Percentiles rank a stretch among this genome's conserved stretches.
Conservation (phyloP, 1,284 basidiomycete genomes). For the Ceratobasidium papillatum region DNA sequence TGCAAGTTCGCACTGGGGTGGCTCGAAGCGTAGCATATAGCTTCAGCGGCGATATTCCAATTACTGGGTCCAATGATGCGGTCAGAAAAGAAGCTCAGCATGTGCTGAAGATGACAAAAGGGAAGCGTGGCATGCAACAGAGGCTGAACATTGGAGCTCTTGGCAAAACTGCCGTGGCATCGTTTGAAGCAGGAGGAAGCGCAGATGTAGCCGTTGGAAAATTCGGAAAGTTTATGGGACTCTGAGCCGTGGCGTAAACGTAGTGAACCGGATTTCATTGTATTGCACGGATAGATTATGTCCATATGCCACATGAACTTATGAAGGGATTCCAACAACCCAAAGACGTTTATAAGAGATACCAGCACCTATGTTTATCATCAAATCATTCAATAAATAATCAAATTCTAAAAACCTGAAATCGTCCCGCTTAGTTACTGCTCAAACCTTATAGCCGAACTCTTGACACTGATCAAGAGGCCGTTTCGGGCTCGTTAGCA, state of each 20-base stretch:
- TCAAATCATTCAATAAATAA: neutral
- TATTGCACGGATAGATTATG: no score
- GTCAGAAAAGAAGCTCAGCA: neutral
- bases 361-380: no score
- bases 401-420: no score
- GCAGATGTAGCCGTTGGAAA: conserved; percentile 12
- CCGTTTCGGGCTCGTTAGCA: conserved; percentile 13
- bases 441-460: neutral
- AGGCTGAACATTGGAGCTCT: neutral
- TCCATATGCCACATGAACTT: no score
- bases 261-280: neutral
- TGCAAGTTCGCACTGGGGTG: conserved; percentile 19
- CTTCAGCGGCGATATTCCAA: neutral
- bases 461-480: conserved; percentile 23
- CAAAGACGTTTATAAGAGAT: no score
- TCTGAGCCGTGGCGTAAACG: no score
- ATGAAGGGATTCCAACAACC: no score
- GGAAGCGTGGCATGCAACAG: neutral
- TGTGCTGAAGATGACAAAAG: neutral
- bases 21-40: neutral
- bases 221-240: conserved; percentile 3
- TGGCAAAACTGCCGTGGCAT: neutral
- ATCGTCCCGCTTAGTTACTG: no score
- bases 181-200: conserved; percentile 1
- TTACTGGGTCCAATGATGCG: neutral